Evolutionary conservation across 495 filamentous ascomycete genomes (phyloP), one percentile per base, ranked within the genome.

Genomic region (Articulospora tetracladia): DNA sequence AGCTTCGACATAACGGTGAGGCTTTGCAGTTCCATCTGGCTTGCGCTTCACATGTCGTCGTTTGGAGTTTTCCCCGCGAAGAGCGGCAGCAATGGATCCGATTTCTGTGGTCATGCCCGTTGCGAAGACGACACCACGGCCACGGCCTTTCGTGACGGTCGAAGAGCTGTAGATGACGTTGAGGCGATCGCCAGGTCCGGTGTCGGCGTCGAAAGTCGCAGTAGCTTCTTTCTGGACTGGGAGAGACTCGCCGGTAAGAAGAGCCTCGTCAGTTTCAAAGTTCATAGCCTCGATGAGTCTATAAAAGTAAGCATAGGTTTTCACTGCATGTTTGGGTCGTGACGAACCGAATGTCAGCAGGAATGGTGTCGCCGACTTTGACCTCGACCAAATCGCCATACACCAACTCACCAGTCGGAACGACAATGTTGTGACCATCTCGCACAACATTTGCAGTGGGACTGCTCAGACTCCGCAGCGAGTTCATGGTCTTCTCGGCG

Each of bases 401-500:
- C 3, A 93, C 87, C 52, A 94, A 76, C 25, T 91, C 81, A 36
- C 80, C 77, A 41, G 78, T 81, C 22, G 88, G 82, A 49, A 93
- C 76, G 24, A 82, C 82, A 22, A 75, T 68, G 17, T 78, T 78
- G 34, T 81, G 78, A 1, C 89, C 88, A 67, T 91, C 82, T 32
- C 91, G 85, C 4, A 94, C 73, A 3, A 87, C 90, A 59, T 74
- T 83, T 25, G 91, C 92, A 56, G 86, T 85, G 51, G 91, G 91
- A 10, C 90, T 89, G 0, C 87, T 90, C 6, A 94, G 76, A 25
- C 83, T 83, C 20, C 88, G 77, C 15, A 95, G 77, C 20, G 89
- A 88, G 48, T 93, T 82, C 79, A 94, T 92, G 56, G 87, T 92
- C 74, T 92, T 89, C 68, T 92, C 90, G 24, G 91, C 91, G 54